Percentiles rank a stretch among this genome's conserved stretches.
Conservation (phyloP, 1,284 basidiomycete genomes). For the Puccinia coronata region DNA sequence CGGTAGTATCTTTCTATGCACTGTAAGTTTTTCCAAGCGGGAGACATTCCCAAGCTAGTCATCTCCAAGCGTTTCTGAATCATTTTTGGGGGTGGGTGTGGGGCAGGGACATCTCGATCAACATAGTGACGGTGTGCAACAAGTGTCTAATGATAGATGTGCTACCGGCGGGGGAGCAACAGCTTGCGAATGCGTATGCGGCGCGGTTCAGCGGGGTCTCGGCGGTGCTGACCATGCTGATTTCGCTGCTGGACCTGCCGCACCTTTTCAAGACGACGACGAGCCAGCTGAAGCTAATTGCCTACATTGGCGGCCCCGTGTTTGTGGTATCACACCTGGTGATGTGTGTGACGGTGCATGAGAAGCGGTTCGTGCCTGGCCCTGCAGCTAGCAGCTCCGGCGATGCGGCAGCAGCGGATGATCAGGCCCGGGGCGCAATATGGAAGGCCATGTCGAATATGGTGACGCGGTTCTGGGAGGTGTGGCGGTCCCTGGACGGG, state of each 20-base stretch:
- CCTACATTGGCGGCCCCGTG: not conserved
- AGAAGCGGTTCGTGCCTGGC: not conserved
- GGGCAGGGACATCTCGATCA: slow-evolving; percentile 56
- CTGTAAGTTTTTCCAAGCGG: slow-evolving; percentile 30
- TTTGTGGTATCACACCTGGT: slow-evolving; percentile 22
- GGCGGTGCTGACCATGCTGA: not conserved
- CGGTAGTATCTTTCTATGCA: slow-evolving; percentile 19
- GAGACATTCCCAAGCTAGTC: no score
- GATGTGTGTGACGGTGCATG: slow-evolving; percentile 39
- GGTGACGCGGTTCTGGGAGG: slow-evolving; percentile 54
- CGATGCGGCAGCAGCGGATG: no score
- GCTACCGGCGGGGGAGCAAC: slow-evolving; percentile 54
- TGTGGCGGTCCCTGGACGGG: slow-evolving; percentile 53
- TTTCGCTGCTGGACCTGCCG: slow-evolving; percentile 27
- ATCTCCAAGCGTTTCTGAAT: no score
- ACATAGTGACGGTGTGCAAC: slow-evolving; percentile 56
- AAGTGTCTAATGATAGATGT: slow-evolving; percentile 57
- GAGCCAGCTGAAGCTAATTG: slow-evolving; percentile 28
- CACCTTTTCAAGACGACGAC: not conserved
- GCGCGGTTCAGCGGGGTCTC: slow-evolving; percentile 51
- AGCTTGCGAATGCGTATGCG: slow-evolving; percentile 57
- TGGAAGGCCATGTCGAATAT: not conserved
- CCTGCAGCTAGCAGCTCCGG: not conserved
- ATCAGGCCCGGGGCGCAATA: no score
- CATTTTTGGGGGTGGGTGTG: no score